Base-by-base conservation (phyloP, 495 filamentous ascomycete genomes). In the Xylaria curta region DNA sequence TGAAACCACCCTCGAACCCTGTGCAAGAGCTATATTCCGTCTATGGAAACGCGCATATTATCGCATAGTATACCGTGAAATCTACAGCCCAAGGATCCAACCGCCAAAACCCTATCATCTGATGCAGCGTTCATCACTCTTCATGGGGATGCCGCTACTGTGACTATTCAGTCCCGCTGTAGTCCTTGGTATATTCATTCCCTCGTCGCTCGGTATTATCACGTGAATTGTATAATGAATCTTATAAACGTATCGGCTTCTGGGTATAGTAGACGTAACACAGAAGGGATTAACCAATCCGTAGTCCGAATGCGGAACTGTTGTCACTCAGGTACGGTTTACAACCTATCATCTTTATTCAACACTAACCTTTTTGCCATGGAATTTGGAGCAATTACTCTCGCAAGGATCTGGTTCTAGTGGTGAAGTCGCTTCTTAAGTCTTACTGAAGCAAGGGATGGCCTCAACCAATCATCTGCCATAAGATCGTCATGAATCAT, bases 71-170 rank as follows among this genome's bases (percentile, higher is more conserved):
- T 46, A 69, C n/a, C 17, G 6, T 33, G 47, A 26, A 60, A 21
- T 28, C 53, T 56, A 63, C 28, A 63, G 60, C 9, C 38, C 13
- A 63, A 28, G 4, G 2, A 38, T 13, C 33, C 19, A 26, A 24
- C 9, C 15, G 6, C 44, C 9, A 13, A 49, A 33, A 5, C 38
- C 13, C 15, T n/a, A 44, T 63, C n/a, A 42, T 42, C 26, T 15
- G n/a, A 62, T 68, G 46, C 47, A 66, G 38, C 10, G 62, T 49
- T 49, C 26, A 36, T 65, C 49, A 7, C 53, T 53, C 49, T 26
- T 53, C 3, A 53, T 26, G 49, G 21, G 24, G 12, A 53, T 53
- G 21, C 9, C 21, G 21, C 0, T 53, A 26, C 49, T 2, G 21
- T 26, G 12, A 24, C 49, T 26, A 13, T 26, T 26, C 21, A 53